phyloP scores from a whole-genome alignment of 2,329 filamentous ascomycete species.

The Thelonectria olida region DNA sequence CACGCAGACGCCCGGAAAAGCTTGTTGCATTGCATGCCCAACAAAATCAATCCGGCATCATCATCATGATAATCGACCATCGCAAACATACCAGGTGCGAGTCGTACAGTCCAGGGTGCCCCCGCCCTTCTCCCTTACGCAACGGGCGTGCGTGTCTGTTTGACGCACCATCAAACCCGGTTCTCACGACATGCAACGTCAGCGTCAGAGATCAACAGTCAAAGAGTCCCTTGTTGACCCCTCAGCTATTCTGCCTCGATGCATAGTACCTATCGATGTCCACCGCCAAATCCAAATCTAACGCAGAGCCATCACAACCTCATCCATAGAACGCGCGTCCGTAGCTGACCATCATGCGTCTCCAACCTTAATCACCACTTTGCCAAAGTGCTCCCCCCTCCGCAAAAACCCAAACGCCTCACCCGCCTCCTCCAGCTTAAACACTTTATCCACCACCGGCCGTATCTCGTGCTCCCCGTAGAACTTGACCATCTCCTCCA shows the following conservation, averaged over 20 bases:
- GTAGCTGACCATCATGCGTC: not conserved
- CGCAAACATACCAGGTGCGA: not conserved
- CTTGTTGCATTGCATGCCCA: not conserved
- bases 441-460: slow-evolving; percentile 59
- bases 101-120: no score
- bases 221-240: not conserved
- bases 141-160: slow-evolving; percentile 2
- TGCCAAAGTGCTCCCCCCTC: slow-evolving; percentile 65
- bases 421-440: slow-evolving; percentile 55
- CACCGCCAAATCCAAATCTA: no score
- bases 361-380: slow-evolving; percentile 60
- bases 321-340: slow-evolving; percentile 5
- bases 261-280: not conserved
- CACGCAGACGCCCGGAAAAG: not conserved
- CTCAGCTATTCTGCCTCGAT: no score
- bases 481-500: slow-evolving; percentile 63
- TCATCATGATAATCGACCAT: not conserved
- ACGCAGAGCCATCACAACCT: not conserved
- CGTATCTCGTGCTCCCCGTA: slow-evolving; percentile 55
- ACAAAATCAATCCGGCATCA: no score
- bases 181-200: slow-evolving; percentile 8
- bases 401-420: slow-evolving; percentile 63
- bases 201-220: not conserved
- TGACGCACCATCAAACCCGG: not conserved
- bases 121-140: not conserved